These are phyloP conservation scores for Zygosaccharomyces bisporus DNA, from an alignment of 805 yeast species.

Conservation along the genomic window DNA sequence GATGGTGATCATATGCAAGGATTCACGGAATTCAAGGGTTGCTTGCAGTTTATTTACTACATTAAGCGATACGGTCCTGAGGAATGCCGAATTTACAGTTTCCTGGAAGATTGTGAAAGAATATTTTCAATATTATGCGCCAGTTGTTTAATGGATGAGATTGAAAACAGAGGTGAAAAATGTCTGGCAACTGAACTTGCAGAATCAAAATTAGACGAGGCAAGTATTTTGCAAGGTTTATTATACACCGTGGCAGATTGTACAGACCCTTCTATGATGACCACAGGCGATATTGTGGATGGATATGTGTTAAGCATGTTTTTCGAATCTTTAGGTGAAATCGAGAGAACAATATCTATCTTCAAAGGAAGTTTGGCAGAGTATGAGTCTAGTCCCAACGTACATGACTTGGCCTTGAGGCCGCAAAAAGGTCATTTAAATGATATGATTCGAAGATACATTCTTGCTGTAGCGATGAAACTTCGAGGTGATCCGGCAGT, in stretches of 20 bases:
- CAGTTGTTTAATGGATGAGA: conserved; percentile 13
- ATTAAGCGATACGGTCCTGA: conserved; percentile 6
- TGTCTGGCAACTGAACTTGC: conserved; percentile 1
- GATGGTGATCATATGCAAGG: conserved; percentile 17
- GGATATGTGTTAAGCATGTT: conserved; percentile 13
- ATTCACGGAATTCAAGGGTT: conserved; percentile 22
- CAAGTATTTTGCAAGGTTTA: conserved; percentile 16
- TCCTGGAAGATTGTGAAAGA: conserved; percentile 16
- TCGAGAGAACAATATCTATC: conserved; percentile 18
- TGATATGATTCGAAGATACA: conserved; percentile 40
- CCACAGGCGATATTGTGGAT: conserved; percentile 5
- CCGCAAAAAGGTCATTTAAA: conserved; percentile 22
- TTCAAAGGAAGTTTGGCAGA: conserved; percentile 18
- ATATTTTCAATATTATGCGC: conserved; percentile 18
- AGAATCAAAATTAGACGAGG: conserved; percentile 8
- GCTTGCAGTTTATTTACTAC: conserved; percentile 21
- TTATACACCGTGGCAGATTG: conserved; percentile 16
- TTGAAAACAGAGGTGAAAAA: conserved; percentile 1
- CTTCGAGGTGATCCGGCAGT: conserved; percentile 40
- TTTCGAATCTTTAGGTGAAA: conserved; percentile 21
- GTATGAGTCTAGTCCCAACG: conserved; percentile 11
- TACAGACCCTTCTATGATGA: conserved; percentile 15
- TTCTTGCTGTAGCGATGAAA: conserved; percentile 35
- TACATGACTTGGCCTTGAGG: conserved; percentile 12
- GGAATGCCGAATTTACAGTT: background rate